These are phyloP conservation scores for Scheffersomyces parashehatae DNA, from an alignment of 1,139 yeast species.

Conservation along the genomic window DNA sequence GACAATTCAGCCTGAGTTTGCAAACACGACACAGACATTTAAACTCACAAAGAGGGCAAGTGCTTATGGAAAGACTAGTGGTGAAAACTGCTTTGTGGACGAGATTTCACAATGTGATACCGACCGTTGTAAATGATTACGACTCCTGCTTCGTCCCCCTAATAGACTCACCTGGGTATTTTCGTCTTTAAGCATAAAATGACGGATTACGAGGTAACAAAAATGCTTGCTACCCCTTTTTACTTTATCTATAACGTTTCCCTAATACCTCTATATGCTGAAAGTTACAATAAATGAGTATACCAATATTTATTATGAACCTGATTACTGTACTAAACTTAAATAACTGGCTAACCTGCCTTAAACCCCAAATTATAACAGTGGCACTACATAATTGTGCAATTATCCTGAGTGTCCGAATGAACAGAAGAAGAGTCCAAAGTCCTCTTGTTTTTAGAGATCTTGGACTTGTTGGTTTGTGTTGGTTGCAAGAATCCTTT, in stretches of 20 bases:
- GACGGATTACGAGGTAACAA: too few relatives aligned
- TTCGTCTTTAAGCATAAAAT: too few relatives aligned
- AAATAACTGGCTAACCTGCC: conserved; percentile 1
- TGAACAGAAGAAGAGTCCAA: neutral
- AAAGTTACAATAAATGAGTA: too few relatives aligned
- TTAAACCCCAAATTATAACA: neutral
- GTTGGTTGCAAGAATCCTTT: too few relatives aligned
- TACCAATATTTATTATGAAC: neutral
- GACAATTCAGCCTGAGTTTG: conserved; percentile 90
- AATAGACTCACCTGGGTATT: too few relatives aligned
- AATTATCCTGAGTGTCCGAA: conserved; percentile 1
- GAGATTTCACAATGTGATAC: conserved; percentile 39
- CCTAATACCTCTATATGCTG: too few relatives aligned
- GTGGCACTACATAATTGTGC: conserved; percentile 2
- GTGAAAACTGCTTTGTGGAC: conserved; percentile 34
- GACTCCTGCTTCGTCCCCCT: too few relatives aligned
- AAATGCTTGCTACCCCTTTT: too few relatives aligned
- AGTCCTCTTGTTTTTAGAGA: neutral
- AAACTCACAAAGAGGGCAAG: conserved; percentile 14
- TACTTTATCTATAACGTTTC: too few relatives aligned
- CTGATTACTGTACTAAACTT: neutral
- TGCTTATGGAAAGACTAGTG: conserved; percentile 36
- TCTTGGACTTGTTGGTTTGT: neutral
- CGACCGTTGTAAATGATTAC: conserved; percentile 20
- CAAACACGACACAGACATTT: conserved; percentile 6